Conservation (phyloP, 495 filamentous ascomycete species). For the Penicillium coprophilum region DNA sequence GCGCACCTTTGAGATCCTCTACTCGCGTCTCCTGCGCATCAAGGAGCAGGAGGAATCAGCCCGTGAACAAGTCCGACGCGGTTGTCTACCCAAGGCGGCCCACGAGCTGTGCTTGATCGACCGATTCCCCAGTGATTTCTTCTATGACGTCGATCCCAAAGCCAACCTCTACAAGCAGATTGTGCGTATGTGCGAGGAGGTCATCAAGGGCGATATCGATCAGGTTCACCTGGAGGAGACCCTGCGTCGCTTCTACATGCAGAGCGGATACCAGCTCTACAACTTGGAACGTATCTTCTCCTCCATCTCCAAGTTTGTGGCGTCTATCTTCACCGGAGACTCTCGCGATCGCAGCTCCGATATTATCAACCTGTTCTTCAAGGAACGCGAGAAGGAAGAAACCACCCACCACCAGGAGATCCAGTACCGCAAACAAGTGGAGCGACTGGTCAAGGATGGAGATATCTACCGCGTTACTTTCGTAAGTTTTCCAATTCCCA, state of each 20-base stretch:
- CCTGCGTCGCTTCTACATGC: conserved; percentile 83
- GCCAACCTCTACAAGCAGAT: conserved; percentile 71
- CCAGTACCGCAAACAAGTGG: conserved; percentile 79
- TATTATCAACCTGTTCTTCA: conserved; percentile 78
- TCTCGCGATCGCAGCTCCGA: conserved; percentile 88
- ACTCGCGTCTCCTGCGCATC: conserved; percentile 75
- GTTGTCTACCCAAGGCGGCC: conserved; percentile 69
- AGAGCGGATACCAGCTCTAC: conserved; percentile 86
- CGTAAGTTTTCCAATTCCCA: conserved; percentile 55
- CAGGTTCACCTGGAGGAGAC: conserved; percentile 80
- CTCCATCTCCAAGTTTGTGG: conserved; percentile 70
- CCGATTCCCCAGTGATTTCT: conserved; percentile 76
- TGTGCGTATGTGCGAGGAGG: conserved; percentile 65
- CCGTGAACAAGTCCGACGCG: conserved; percentile 65
- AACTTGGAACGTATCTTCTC: conserved; percentile 81
- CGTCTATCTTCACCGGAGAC: conserved; percentile 73
- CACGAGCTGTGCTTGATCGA: conserved; percentile 74
- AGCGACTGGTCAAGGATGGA: conserved; percentile 83
- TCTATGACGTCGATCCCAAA: conserved; percentile 61
- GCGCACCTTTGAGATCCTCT: conserved; percentile 83
- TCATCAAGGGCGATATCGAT: conserved; percentile 74
- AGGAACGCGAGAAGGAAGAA: conserved; percentile 73
- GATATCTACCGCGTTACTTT: conserved; percentile 84
- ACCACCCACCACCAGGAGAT: conserved; percentile 85
- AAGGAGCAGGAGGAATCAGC: conserved; percentile 75